These are phyloP conservation scores for Primulina eburnea DNA, from an alignment of 257 asterid genomes.

Conservation along the genomic window DNA sequence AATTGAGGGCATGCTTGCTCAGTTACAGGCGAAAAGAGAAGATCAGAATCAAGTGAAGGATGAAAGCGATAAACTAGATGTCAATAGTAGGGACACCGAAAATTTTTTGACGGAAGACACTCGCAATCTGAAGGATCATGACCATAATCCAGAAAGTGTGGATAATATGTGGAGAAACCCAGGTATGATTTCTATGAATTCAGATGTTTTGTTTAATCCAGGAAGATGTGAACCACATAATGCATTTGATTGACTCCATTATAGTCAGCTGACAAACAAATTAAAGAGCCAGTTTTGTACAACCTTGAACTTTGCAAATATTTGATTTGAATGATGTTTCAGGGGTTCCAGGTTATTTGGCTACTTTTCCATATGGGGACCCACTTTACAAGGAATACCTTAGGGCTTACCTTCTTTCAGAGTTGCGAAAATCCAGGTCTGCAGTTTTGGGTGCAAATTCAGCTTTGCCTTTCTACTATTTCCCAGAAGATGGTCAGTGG, in stretches of 20 bases:
- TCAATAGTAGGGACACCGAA: constrained; percentile 29
- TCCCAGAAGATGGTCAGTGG: constrained; percentile 78
- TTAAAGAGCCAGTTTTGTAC: constrained; percentile 31
- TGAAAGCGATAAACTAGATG: constrained; percentile 28
- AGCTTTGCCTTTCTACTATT: constrained; percentile 54
- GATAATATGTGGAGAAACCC: constrained; percentile 24
- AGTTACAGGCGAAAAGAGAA: constrained; percentile 54
- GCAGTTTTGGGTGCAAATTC: constrained; percentile 40
- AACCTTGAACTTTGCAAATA: constrained; percentile 29
- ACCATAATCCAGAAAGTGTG: constrained; percentile 29
- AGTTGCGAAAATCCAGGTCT: constrained; percentile 37
- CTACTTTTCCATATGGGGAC: constrained; percentile 37
- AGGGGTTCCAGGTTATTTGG: constrained; percentile 31
- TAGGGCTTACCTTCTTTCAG: constrained; percentile 39
- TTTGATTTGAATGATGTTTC: constrained; percentile 29
- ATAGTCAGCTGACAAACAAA: constrained; percentile 20
- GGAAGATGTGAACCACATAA: constrained; percentile 23
- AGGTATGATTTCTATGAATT: constrained; percentile 29
- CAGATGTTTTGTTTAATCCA: constrained; percentile 29
- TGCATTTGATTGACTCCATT: constrained; percentile 10
- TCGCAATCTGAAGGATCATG: constrained; percentile 22
- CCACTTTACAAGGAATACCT: constrained; percentile 56
- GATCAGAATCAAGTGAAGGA: constrained; percentile 35
- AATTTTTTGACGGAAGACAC: constrained; percentile 33
- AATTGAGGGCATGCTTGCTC: constrained; percentile 79